Evolutionary conservation across 225 moss, liverwort and hornwort genomes (phyloP).

Genomic region (Marchantia paleacea): DNA sequence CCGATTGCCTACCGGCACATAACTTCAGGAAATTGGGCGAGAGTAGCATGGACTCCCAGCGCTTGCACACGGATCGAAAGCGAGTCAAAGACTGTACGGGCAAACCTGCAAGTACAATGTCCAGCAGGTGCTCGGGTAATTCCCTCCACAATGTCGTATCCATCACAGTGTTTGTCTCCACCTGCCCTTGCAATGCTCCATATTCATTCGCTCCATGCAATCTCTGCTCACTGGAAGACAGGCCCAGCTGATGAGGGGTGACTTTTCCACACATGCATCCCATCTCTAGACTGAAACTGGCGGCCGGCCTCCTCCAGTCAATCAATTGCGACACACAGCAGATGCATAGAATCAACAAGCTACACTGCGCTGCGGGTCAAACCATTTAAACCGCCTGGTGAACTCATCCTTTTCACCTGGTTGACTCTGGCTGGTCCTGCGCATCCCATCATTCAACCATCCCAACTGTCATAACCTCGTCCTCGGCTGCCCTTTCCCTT

Average conservation of each 20-base stretch:
- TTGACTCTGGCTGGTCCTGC: not conserved
- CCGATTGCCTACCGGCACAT: not conserved
- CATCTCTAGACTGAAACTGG: not conserved
- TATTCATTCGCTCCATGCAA: not conserved
- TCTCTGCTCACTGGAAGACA: not conserved
- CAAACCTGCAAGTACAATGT: constrained; percentile 33
- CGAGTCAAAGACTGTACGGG: constrained; percentile 28
- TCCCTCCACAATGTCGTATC: constrained; percentile 29
- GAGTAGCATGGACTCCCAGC: constrained; percentile 24
- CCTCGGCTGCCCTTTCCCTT: not conserved
- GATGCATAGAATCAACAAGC: not conserved
- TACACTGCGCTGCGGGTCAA: not conserved
- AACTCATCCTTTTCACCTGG: not conserved
- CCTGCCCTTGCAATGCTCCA: not conserved
- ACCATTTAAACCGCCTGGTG: not conserved
- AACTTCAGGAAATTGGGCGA: constrained; percentile 4
- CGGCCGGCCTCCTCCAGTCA: not conserved
- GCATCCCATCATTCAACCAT: not conserved
- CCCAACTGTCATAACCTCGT: not conserved
- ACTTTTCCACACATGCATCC: constrained; percentile 15
- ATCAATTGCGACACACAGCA: not conserved
- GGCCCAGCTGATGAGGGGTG: not conserved
- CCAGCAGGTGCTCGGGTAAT: constrained; percentile 32
- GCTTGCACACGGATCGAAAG: constrained; percentile 29
- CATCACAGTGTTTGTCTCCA: constrained; percentile 2